phyloP scores from a whole-genome alignment of 495 filamentous ascomycete genomes.

The Hypoxylon intermedium region DNA sequence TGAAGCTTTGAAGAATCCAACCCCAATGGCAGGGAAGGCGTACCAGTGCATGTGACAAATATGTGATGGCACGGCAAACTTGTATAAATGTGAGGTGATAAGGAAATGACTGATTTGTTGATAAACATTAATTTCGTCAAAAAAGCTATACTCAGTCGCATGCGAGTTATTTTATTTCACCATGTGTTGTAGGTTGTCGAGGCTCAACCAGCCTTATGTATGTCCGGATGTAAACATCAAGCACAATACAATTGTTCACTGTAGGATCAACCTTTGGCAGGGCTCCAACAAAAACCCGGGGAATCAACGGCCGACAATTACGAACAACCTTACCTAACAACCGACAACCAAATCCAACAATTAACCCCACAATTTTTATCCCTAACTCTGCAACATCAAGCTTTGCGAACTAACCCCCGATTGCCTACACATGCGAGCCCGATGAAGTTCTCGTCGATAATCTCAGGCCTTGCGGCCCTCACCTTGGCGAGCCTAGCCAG shows the following conservation, averaged over 20 bases:
- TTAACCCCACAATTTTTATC: no score
- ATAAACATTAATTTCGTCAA: no score
- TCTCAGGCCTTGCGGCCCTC: constrained; percentile 45
- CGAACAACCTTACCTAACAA: constrained; percentile 20
- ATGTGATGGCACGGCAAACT: background rate
- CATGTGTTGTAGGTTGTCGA: constrained; percentile 6
- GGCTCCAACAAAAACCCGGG: constrained; percentile 16
- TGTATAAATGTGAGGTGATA: no score
- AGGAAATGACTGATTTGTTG: no score
- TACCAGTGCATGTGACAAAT: background rate
- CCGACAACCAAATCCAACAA: no score
- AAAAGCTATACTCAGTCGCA: background rate
- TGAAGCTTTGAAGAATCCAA: constrained; percentile 20
- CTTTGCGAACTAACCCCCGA: background rate
- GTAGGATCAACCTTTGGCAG: background rate
- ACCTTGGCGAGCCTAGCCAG: constrained; percentile 35
- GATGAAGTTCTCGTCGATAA: constrained; percentile 39
- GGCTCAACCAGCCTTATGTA: constrained; percentile 20
- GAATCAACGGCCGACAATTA: constrained; percentile 22
- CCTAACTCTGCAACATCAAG: background rate
- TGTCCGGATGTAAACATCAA: background rate
- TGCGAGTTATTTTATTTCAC: background rate
- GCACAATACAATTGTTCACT: background rate
- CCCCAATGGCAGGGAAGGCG: constrained; percentile 3
- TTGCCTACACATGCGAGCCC: background rate